Base-by-base conservation (phyloP, 192 early-diverging fungal species). In the Funneliformis mosseae region DNA sequence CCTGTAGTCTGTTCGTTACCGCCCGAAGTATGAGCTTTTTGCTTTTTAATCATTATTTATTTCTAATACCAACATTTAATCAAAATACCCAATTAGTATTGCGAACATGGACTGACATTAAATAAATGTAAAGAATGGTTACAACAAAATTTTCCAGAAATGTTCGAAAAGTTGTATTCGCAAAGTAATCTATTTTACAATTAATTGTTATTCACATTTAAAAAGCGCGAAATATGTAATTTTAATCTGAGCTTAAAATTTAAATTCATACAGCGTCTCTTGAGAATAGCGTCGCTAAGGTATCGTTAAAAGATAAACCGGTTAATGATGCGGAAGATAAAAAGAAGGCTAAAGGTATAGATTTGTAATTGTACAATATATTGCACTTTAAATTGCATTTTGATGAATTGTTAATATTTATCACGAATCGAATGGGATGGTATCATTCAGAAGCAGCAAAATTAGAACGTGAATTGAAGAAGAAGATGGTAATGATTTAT, bases 51-150 rank as follows among this genome's bases (percentile, higher is more conserved):
- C 45, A 33, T 23, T 6, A 38, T 38, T 59, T 66, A 25, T 80
- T 76, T 21, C 12, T 7, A 21, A 27, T 61, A 21, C 61, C 61
- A 16, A 48, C 38, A 48, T 48, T 75, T 50, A 38, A 7, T 55
- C 61, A 69, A 28, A 68, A 64, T 18, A 60, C 12, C 7, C 16
- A 64, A 62, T 27, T 81, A 95, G 94, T 98, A 95, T 86, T 98
- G 97, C 88, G 95, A 95, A 88, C 96, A 94, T 76, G 90, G 92
- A n/a, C 91, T 93, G 33, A 92, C 94, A 21, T 84, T 89, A 55
- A 91, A 93, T 74, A 93, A 94, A 81, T 98, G 95, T 85, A 92
- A 95, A 79, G 78, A 87, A 67, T 96, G 94, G 95, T 87, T 97
- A 45, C 82, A 87, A 41, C 84, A 85, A 27, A 85, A 87, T 8